Evolutionary conservation across 768 basidiomycete species (phyloP).

Genomic region (Hortiboletus flavorubellus): DNA sequence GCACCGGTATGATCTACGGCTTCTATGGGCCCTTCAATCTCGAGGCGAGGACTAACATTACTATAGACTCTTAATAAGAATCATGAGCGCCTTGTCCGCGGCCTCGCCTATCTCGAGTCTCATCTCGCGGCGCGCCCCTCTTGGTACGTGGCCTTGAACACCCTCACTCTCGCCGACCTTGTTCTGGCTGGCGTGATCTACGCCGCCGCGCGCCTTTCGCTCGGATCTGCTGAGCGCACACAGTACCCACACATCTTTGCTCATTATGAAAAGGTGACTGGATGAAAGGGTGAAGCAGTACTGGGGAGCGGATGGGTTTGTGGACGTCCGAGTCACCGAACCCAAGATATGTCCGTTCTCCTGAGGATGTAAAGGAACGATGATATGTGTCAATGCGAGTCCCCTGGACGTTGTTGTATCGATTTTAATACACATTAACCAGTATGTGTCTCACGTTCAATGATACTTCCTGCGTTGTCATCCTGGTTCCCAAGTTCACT

Average conservation of each 20-base stretch:
- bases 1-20: constrained; percentile 1
- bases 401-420: too few species aligned
- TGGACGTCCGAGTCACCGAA: constrained; percentile 4
- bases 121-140: constrained; percentile 7
- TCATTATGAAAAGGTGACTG: constrained; percentile 19
- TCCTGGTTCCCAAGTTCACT: too few species aligned
- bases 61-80: neutral
- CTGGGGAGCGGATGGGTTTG: constrained; percentile 11
- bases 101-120: constrained; percentile 14
- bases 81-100: neutral
- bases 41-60: neutral
- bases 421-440: too few species aligned
- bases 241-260: constrained; percentile 17
- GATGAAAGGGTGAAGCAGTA: constrained; percentile 10
- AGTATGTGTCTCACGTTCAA: too few species aligned
- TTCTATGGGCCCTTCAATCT: neutral
- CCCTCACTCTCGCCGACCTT: constrained; percentile 18
- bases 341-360: neutral
- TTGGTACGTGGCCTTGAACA: constrained; percentile 12
- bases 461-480: too few species aligned
- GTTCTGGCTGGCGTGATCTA: constrained; percentile 10
- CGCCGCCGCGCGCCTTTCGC: neutral
- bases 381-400: neutral
- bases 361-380: neutral
- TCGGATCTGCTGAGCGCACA: constrained; percentile 13